Evolutionary conservation across 192 early-diverging fungal species (phyloP), one percentile per base, ranked within the genome.

Genomic region (Glomus cerebriforme): DNA sequence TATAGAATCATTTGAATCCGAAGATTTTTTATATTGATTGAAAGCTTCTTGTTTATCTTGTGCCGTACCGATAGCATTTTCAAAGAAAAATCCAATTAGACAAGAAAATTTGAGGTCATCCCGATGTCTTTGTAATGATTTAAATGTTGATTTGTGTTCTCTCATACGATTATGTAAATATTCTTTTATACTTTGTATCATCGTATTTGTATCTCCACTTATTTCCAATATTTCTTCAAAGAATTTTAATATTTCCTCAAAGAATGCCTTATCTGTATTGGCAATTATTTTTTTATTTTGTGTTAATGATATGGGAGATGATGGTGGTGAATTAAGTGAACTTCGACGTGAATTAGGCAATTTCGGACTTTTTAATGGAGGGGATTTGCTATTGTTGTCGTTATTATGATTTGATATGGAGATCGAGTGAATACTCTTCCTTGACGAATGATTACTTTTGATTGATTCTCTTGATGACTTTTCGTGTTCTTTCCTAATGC

Each of bases 71-170:
- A 68, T 68, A n/a, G 66, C 31, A 37, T 37, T 39, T n/a, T 68
- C 66, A 19, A 39, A 39, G 35, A 39, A 68, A 19, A 22, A 68
- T n/a, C 66, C 66, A 39, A 68, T 68, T 8, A 68, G n/a, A 39
- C 32, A 37, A 37, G 19, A 15, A 15, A 68, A 68, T 37, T 7
- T n/a, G n/a, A 35, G 19, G 24, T 68, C 35, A 37, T 68, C 19
- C n/a, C 31, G 31, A 68, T 68, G 35, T 22, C 2, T 15, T 13
- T 3, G 17, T 35, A 68, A 37, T 22, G 10, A 37, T 39, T 68
- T 68, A 39, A 68, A 35, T 9, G 66, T 68, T 34, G 66, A 68
- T 37, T 68, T 68, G n/a, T 68, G 66, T 68, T 68, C 66, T 34
- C 66, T 34, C 31, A 17, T 37, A 39, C 34, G 31, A 68, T 68